A percentile compares a stretch with the other conserved stretches of the same genome.
Evolutionary conservation across 768 basidiomycete genomes (phyloP).

Genomic region (Tricholoma terreum): DNA sequence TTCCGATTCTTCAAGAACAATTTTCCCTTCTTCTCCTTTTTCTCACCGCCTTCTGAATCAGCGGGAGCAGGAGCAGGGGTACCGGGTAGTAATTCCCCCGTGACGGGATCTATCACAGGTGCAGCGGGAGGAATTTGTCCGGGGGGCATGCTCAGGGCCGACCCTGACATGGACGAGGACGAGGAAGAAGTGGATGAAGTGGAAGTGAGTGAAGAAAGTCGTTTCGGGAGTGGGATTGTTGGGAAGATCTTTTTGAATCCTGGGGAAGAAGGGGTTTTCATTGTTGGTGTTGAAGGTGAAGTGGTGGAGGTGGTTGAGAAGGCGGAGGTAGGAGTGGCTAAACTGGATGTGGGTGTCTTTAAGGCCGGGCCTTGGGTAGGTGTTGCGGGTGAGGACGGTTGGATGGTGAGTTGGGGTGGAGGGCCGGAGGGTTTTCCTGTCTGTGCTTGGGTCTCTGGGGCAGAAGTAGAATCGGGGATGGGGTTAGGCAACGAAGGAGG

Average conservation of each 20-base stretch:
- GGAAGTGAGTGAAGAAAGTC: background rate
- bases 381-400: background rate
- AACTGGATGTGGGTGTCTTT: slow-evolving; percentile 1
- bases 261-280: slow-evolving; percentile 2
- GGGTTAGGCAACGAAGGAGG: slow-evolving; percentile 7
- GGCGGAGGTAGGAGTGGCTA: background rate
- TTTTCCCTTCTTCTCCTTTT: background rate
- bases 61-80: slow-evolving; percentile 6
- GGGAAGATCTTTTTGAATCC: slow-evolving; percentile 3
- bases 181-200: background rate
- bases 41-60: background rate
- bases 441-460: background rate
- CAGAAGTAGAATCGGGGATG: background rate
- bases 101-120: background rate
- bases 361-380: background rate
- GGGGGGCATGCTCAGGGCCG: background rate
- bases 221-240: slow-evolving; percentile 4
- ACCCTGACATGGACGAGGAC: background rate
- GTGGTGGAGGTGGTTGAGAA: background rate
- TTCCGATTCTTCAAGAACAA: background rate
- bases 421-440: background rate
- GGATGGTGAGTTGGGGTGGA: slow-evolving; percentile 1
- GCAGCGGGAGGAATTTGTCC: background rate
- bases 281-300: background rate
- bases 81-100: slow-evolving; percentile 4